Evolutionary conservation across 164 flowering plant genomes (phyloP).

Genomic region (Aristolochia californica): DNA sequence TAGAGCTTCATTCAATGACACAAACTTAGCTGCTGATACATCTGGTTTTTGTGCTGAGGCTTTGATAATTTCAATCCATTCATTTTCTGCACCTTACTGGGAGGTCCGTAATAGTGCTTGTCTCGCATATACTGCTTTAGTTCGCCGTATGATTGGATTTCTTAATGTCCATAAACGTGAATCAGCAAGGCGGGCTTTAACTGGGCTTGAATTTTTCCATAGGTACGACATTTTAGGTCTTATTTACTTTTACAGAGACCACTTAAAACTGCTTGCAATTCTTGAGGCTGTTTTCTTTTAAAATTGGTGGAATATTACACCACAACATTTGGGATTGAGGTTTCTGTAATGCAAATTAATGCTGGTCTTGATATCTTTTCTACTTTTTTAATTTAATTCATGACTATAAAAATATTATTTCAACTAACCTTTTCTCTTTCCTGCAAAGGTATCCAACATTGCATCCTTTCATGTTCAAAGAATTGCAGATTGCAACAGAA

Average conservation of each 20-base stretch:
- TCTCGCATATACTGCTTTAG: conserved; percentile 87
- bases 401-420: background rate
- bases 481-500: conserved; percentile 70
- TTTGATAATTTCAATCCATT: conserved; percentile 64
- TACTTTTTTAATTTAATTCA: background rate
- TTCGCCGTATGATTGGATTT: conserved; percentile 94
- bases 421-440: conserved; percentile 1
- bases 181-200: conserved; percentile 73
- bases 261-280: background rate
- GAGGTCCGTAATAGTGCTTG: conserved; percentile 95
- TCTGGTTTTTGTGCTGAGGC: conserved; percentile 97
- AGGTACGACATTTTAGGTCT: conserved; percentile 37
- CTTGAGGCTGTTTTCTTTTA: too few relatives aligned
- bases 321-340: background rate
- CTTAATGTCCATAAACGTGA: conserved; percentile 91
- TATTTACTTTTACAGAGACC: background rate
- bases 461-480: conserved; percentile 68
- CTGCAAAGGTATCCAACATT: conserved; percentile 70
- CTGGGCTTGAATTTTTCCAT: conserved; percentile 93
- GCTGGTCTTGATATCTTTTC: too few relatives aligned
- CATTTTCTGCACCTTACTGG: conserved; percentile 95
- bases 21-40: conserved; percentile 85
- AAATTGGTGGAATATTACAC: too few relatives aligned
- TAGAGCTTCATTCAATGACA: conserved; percentile 83
- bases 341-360: background rate